phyloP scores from a whole-genome alignment of 345 rosid species.

The Gossypium australe region DNA sequence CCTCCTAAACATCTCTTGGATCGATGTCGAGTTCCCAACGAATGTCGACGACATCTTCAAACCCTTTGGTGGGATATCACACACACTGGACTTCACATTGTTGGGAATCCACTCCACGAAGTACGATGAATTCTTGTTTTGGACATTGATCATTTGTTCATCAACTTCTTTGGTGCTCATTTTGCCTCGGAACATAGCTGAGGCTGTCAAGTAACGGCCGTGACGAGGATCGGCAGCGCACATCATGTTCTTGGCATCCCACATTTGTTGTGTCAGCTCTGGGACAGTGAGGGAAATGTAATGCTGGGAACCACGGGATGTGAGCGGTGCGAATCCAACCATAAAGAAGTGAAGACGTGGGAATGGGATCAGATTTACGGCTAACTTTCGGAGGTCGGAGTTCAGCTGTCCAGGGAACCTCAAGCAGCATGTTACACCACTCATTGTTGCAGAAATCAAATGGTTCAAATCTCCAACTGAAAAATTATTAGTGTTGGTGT shows the following conservation, averaged over 20 bases:
- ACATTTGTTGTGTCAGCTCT: no score
- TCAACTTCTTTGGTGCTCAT: no score
- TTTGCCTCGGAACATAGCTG: no score
- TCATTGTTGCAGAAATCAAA: constrained; percentile 69
- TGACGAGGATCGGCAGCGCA: no score
- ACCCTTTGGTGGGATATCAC: constrained; percentile 41
- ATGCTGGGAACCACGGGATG: constrained; percentile 56
- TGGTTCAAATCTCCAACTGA: constrained; percentile 95
- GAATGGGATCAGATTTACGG: constrained; percentile 90
- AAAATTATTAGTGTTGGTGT: not conserved
- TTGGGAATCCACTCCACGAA: constrained; percentile 66
- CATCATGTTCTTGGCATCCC: no score
- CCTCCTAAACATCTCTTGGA: constrained; percentile 97
- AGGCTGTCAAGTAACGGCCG: no score
- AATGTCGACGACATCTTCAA: constrained; percentile 42
- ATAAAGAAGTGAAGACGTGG: constrained; percentile 98
- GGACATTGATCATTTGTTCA: no score
- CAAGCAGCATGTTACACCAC: constrained; percentile 93
- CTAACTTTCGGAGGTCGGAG: constrained; percentile 86
- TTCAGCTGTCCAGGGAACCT: constrained; percentile 96
- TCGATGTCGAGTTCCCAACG: constrained; percentile 26
- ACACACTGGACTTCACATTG: constrained; percentile 45
- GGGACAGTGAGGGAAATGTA: constrained; percentile 49
- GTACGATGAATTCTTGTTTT: no score
- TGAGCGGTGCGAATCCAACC: constrained; percentile 61